Conservation (phyloP, 2,329 filamentous ascomycete species). For the Penicillium thymicola region DNA sequence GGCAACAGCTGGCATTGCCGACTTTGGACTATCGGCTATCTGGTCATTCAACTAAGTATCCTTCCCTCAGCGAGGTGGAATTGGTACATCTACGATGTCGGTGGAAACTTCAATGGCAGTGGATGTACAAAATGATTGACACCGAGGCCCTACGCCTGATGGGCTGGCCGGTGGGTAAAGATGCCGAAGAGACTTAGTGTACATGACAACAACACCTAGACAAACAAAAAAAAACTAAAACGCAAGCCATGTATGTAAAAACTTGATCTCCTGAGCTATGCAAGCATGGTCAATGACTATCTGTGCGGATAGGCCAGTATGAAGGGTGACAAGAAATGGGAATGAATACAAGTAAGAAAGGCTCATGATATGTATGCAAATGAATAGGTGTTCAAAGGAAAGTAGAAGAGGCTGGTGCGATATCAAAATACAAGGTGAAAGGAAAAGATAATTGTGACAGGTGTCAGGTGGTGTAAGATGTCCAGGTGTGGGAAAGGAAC, state of each 20-base stretch:
- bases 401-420: constrained; percentile 9
- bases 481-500: not conserved
- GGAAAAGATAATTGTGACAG: constrained; percentile 2
- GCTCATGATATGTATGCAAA: constrained; percentile 3
- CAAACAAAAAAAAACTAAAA: constrained; percentile 9
- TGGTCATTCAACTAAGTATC: not conserved
- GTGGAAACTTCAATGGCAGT: constrained; percentile 37
- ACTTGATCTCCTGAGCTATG: constrained; percentile 23
- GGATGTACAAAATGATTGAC: constrained; percentile 42
- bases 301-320: constrained; percentile 12
- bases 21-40: constrained; percentile 26
- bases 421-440: constrained; percentile 16
- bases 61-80: constrained; percentile 3
- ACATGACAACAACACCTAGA: constrained; percentile 21
- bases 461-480: not conserved
- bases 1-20: constrained; percentile 26
- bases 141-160: constrained; percentile 31
- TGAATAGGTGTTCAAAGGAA: constrained; percentile 8
- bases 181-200: constrained; percentile 25
- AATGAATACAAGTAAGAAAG: constrained; percentile 14
- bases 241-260: constrained; percentile 9
- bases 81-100: constrained; percentile 2
- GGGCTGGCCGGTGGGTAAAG: constrained; percentile 26
- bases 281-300: constrained; percentile 21
- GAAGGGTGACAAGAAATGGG: constrained; percentile 16